Conservation (phyloP, 2,329 filamentous ascomycete species). For the Teratosphaeriaceae sp. region DNA sequence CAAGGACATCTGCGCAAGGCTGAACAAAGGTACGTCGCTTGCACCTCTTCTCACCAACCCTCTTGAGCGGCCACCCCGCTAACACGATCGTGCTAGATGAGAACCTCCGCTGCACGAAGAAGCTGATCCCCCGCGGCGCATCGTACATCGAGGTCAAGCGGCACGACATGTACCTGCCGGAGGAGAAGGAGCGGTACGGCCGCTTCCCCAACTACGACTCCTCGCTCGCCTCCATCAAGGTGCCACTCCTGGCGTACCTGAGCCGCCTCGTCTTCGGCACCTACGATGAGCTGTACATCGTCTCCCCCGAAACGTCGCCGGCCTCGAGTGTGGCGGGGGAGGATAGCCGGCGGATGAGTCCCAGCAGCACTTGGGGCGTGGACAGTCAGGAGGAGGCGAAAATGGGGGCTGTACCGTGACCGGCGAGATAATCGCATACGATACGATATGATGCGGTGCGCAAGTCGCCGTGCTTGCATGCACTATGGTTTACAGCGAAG, state of each 20-base stretch:
- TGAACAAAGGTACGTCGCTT: constrained; percentile 29
- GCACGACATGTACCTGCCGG: constrained; percentile 38
- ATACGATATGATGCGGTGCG: neutral
- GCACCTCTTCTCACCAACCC: neutral
- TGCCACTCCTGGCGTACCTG: constrained; percentile 40
- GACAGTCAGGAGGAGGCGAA: constrained; percentile 8
- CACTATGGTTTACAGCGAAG: constrained; percentile 4
- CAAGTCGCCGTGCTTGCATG: too few relatives aligned
- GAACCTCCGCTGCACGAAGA: constrained; percentile 40
- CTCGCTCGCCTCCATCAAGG: constrained; percentile 41
- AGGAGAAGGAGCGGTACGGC: constrained; percentile 31
- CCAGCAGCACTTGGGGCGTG: constrained; percentile 23
- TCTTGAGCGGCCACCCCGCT: too few relatives aligned
- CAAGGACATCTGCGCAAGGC: constrained; percentile 35
- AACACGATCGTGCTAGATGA: too few relatives aligned
- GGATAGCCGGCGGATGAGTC: constrained; percentile 25
- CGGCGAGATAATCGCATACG: neutral
- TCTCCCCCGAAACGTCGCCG: constrained; percentile 37
- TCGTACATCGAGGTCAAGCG: constrained; percentile 40
- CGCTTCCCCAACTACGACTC: constrained; percentile 37
- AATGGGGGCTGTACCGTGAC: neutral
- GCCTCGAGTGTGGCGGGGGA: constrained; percentile 23
- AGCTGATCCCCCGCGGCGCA: constrained; percentile 40
- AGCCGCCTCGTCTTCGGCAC: constrained; percentile 40
- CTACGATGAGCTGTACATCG: constrained; percentile 44